Base-by-base conservation (phyloP, 805 yeast genomes). In the Hanseniaspora pseudoguilliermondii region DNA sequence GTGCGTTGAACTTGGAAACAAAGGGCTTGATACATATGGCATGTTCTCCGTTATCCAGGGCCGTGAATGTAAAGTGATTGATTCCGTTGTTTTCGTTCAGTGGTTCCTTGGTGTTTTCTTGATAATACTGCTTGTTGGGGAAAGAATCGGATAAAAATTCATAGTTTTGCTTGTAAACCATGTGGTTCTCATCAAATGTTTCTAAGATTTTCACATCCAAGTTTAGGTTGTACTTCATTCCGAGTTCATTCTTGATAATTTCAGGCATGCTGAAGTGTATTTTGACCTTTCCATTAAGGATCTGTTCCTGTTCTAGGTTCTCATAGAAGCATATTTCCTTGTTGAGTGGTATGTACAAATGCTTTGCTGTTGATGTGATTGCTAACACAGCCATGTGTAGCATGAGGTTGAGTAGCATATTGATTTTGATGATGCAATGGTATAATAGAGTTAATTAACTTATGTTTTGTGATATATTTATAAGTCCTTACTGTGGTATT, bases 21-120 rank as follows among this genome's bases (percentile, higher is more conserved):
- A 16, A 20, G 2, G 55, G 81, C 42, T 81, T 81, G 68, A 89
- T 72, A 71, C 97, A 89, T 63, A 90, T 76, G 63, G 77, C 76
- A 73, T 89, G 96, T 66, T 86, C 95, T 40, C 96, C 96, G 11
- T 83, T 73, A 54, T 85, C 95, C 47, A 81, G 71, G 1, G 96
- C 85, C 13, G 90, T 83, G 73, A 86, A 89, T 34, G 89, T 76
- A 68, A 87, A 85, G 59, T 82, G 83, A 16, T 88, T 42, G 2
- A 51, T 86, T 41, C 67, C 69, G 13, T 86, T 71, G 7, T n/a
- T 61, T 29, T 82, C 79, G 63, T 75, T 3, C 27, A 25, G 5
- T 4, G 32, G 38, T 9, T 23, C 32, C 3, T 27, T 29, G 2
- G 20, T 35, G 3, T 43, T 36, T 11, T 29, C 23, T 8, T 18